Base-by-base conservation (phyloP, 1,284 basidiomycete genomes). In the Marasmius tenuissimus region DNA sequence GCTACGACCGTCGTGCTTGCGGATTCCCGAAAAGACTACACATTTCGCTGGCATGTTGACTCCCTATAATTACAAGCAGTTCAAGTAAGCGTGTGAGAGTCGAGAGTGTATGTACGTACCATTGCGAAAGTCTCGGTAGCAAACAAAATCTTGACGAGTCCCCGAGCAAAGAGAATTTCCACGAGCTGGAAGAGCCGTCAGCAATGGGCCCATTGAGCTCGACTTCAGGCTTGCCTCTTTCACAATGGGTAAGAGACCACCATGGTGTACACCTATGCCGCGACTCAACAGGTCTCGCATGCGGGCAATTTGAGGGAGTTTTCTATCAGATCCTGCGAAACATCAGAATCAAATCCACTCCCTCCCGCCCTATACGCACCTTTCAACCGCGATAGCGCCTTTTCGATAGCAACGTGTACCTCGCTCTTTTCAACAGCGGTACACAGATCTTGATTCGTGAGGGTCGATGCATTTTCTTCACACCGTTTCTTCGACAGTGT, bases 91-190 rank as follows among this genome's bases (percentile, higher is more conserved):
- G 40, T 22, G 14, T 35, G 27, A 37, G 40, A 58, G 11, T 60
- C 40, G 61, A 22, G 49, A 18, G 40, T 42, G 40, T 20, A 37
- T 55, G 14, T 40, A 68, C 82, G 63, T 63, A 94, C 94, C 97
- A 99, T 99, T 0, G 97, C 97, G 73, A 99, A 99, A 0, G 97
- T 99, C 76, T 99, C 97, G 0, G 97, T 99, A 0, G 97, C 97
- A 71, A 99, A 99, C 10, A 99, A 78, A 16, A 98, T 90, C 76
- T 99, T 99, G 63, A 99, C 97, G 42, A 99, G 81, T 22, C 97
- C 97, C 39, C 96, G 87, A 9, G 96, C 93, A 72, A 99, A 99
- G 16, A 99, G 82, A 48, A 99, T 91, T 74, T 99, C 97, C 16
- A 99, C 97, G 9, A 97, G 88, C 92, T 96, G 55, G n/a, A 34